Percentiles rank a stretch among this genome's conserved stretches.
phyloP scores from a whole-genome alignment of 345 rosid species.

The Geranium brycei region DNA sequence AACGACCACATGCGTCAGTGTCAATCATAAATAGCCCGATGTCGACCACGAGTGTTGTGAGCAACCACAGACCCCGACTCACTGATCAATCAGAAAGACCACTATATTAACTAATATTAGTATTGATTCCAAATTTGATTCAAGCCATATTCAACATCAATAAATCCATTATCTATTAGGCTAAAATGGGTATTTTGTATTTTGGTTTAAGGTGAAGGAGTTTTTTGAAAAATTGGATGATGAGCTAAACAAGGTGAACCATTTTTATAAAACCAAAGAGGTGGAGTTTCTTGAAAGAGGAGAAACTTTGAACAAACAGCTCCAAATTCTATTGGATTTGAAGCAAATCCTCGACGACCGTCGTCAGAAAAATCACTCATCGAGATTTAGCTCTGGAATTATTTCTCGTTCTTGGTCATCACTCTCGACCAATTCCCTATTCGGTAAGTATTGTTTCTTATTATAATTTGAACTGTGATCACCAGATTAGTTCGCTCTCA shows the following conservation, averaged over 20 bases:
- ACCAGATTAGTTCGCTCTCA: too few species aligned
- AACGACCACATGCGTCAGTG: too few species aligned
- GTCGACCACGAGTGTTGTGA: too few species aligned
- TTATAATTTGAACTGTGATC: too few species aligned
- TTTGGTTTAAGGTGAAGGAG: conserved; percentile 34
- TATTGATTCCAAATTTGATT: too few species aligned
- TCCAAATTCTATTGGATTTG: conserved; percentile 52
- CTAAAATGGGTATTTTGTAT: background rate
- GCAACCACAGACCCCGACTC: too few species aligned
- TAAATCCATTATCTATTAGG: too few species aligned
- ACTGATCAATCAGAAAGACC: too few species aligned
- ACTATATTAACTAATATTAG: too few species aligned
- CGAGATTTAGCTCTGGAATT: conserved; percentile 1
- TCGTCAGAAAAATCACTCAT: conserved; percentile 23
- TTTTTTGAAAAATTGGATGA: conserved; percentile 61
- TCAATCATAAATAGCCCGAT: too few species aligned
- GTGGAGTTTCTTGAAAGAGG: conserved; percentile 77
- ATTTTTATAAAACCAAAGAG: conserved; percentile 58
- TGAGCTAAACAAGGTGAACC: conserved; percentile 73
- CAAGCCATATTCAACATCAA: too few species aligned
- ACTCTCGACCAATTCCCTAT: conserved; percentile 19
- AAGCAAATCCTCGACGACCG: conserved; percentile 47
- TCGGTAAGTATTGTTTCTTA: too few species aligned
- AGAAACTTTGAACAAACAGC: conserved; percentile 63
- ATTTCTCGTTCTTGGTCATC: conserved; percentile 28